Conservation (phyloP, 208 protist genomes). For the Crithidia brevicula region DNA sequence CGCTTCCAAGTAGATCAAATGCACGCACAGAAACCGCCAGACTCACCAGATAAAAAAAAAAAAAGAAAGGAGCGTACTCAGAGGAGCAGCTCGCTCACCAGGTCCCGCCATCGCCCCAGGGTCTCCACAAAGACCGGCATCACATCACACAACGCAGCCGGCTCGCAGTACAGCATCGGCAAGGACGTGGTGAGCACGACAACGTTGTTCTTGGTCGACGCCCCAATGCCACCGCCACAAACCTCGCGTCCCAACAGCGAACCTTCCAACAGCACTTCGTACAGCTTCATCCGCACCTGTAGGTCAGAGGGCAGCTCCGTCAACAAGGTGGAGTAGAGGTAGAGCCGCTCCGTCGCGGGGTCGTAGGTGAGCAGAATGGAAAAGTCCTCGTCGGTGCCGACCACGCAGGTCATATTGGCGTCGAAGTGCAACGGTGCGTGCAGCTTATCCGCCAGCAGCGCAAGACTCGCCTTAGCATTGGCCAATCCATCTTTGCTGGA, state of each 20-base stretch:
- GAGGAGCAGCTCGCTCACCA: slow-evolving; percentile 58
- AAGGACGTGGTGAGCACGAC: slow-evolving; percentile 74
- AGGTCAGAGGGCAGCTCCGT: slow-evolving; percentile 53
- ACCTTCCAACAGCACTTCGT: slow-evolving; percentile 80
- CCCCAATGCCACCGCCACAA: slow-evolving; percentile 74
- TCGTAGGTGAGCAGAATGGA: slow-evolving; percentile 81
- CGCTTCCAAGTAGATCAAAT: no score
- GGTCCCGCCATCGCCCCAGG: slow-evolving; percentile 61
- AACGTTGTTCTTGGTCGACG: slow-evolving; percentile 64
- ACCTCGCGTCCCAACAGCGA: slow-evolving; percentile 81
- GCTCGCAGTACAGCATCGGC: slow-evolving; percentile 43
- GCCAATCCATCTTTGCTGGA: slow-evolving; percentile 35
- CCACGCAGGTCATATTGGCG: slow-evolving; percentile 70
- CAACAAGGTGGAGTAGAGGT: slow-evolving; percentile 78
- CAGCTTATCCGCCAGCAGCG: slow-evolving; percentile 48
- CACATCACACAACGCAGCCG: slow-evolving; percentile 49
- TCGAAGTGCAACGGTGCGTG: slow-evolving; percentile 68
- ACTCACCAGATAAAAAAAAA: not conserved
- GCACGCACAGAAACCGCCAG: no score
- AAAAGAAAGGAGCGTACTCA: not conserved
- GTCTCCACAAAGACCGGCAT: slow-evolving; percentile 79
- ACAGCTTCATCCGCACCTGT: slow-evolving; percentile 63
- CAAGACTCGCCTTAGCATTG: slow-evolving; percentile 61
- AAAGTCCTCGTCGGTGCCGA: slow-evolving; percentile 67
- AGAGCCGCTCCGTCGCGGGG: slow-evolving; percentile 74